Evolutionary conservation across 345 rosid species (phyloP).

Genomic region (Alliaria petiolata): DNA sequence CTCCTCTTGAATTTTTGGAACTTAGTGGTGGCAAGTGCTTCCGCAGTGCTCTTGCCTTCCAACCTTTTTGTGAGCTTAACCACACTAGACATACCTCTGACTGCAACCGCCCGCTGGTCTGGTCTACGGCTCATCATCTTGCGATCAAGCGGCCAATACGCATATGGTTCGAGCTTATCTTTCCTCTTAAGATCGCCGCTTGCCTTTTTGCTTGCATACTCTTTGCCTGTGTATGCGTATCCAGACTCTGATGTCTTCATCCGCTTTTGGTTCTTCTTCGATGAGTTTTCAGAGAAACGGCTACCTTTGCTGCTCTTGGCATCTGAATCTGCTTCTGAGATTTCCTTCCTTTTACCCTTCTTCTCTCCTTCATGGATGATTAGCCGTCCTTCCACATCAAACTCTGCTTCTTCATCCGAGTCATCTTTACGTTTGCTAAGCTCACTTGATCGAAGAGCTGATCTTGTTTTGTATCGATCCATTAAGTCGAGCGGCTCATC

Average conservation of each 20-base stretch:
- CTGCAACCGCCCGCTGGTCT: conserved; percentile 79
- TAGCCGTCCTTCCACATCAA: conserved; percentile 77
- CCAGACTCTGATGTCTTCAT: conserved; percentile 69
- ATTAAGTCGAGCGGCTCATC: conserved; percentile 94
- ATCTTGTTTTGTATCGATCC: conserved; percentile 70
- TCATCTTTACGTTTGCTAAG: conserved; percentile 56
- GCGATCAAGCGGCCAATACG: conserved; percentile 96
- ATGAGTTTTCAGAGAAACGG: conserved; percentile 39
- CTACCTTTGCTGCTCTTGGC: conserved; percentile 58
- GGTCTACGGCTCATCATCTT: conserved; percentile 97
- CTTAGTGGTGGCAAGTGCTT: conserved; percentile 31
- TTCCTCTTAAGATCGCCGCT: conserved; percentile 82
- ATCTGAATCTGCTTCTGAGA: conserved; percentile 46
- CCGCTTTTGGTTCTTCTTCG: conserved; percentile 61
- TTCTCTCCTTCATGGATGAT: conserved; percentile 56
- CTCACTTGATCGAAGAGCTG: conserved; percentile 61
- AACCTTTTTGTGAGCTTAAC: conserved; percentile 71
- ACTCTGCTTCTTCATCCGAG: conserved; percentile 80
- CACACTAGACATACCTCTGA: conserved; percentile 84
- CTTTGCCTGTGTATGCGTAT: conserved; percentile 84
- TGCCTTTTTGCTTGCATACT: conserved; percentile 86
- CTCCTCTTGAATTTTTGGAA: conserved; percentile 25
- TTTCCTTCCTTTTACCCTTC: conserved; percentile 41
- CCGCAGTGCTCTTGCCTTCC: conserved; percentile 62
- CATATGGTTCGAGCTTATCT: conserved; percentile 91